Base-by-base conservation (phyloP, 176 grass and related monocot species). In the Rhynchospora breviuscula region DNA sequence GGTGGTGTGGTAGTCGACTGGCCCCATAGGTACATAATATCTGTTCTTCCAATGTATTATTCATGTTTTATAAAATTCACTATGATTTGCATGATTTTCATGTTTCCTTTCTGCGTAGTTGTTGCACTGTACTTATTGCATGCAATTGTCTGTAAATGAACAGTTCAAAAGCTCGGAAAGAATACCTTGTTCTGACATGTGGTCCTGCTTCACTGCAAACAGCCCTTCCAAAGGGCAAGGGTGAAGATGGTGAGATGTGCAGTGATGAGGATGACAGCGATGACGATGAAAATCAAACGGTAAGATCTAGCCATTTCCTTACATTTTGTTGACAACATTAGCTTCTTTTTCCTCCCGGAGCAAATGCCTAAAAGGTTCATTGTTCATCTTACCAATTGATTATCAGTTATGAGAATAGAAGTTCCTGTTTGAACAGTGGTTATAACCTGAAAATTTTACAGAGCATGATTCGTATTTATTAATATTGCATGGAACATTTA, bases 151-250 rank as follows among this genome's bases (percentile, higher is more conserved):
- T 85, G 35, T 78, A 78, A 85, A 85, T 63, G 29, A 78, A 68
- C 56, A 98, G 95, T 88, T 94, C 95, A 66, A 98, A 98, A 91
- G 92, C 95, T 80, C 93, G 93, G 82, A 98, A 98, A 83, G 88
- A 83, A 22, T 98, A 98, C 80, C 95, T 98, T 86, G 95, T 98
- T 89, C 90, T 98, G 60, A 94, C 95, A 53, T 98, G 95, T 85
- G 91, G 95, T 61, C 26, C 90, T 22, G 84, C 92, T 85, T 98
- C 92, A 14, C 2, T 91, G 64, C 79, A 84, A 88, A 86, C 90
- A 19, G 88, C 86, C 1, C 89, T 93, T 87, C 95, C 92, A 48
- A 95, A 91, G 69, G 92, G 84, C 35, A 98, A 95, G 91, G 95
- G 95, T 83, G 84, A 86, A 86, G 56, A 94, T 86, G 92, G 90